A percentile compares a stretch with the other conserved stretches of the same genome.
These are phyloP conservation scores for Paramecium bursaria DNA, from an alignment of 73 alveolate species.

Conservation along the genomic window DNA sequence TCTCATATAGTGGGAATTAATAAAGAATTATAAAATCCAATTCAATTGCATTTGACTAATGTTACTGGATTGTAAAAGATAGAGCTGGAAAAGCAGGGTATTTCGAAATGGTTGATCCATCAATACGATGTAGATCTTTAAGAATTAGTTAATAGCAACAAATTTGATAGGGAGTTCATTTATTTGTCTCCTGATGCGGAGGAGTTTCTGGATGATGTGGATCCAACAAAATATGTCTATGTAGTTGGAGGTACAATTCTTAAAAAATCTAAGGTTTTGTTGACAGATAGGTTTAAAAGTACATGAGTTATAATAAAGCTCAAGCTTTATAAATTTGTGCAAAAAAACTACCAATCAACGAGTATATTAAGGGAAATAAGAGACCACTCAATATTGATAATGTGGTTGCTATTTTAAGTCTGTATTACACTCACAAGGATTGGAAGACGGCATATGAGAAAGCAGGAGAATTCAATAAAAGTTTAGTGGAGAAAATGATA, in stretches of 20 bases:
- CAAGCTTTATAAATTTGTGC: slow-evolving; percentile 7
- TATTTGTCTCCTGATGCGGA: slow-evolving; percentile 56
- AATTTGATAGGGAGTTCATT: slow-evolving; percentile 8
- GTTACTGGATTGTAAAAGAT: slow-evolving; percentile 18
- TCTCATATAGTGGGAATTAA: slow-evolving; percentile 28
- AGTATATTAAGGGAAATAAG: slow-evolving; percentile 1
- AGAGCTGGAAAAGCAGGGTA: slow-evolving; percentile 46
- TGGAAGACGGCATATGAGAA: slow-evolving; percentile 36
- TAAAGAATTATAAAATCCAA: slow-evolving; percentile 3
- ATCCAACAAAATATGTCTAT: slow-evolving; percentile 31
- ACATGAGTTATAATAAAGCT: slow-evolving; percentile 49
- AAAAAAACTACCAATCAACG: slow-evolving; percentile 29
- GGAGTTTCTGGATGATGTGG: slow-evolving; percentile 27
- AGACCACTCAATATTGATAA: slow-evolving; percentile 48
- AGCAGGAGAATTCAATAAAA: slow-evolving; percentile 10
- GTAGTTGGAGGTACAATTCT: slow-evolving; percentile 57
- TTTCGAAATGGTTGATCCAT: slow-evolving; percentile 26
- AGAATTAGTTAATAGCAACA: neutral
- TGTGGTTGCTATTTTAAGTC: slow-evolving; percentile 28
- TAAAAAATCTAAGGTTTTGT: too few species aligned
- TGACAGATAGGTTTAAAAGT: slow-evolving; percentile 46
- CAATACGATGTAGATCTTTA: slow-evolving; percentile 19
- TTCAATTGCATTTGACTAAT: slow-evolving; percentile 27
- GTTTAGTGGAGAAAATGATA: slow-evolving; percentile 17
- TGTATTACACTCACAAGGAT: neutral